These are phyloP conservation scores for Dendrobium officinale DNA, from an alignment of 106 monocot genomes.

Conservation along the genomic window DNA sequence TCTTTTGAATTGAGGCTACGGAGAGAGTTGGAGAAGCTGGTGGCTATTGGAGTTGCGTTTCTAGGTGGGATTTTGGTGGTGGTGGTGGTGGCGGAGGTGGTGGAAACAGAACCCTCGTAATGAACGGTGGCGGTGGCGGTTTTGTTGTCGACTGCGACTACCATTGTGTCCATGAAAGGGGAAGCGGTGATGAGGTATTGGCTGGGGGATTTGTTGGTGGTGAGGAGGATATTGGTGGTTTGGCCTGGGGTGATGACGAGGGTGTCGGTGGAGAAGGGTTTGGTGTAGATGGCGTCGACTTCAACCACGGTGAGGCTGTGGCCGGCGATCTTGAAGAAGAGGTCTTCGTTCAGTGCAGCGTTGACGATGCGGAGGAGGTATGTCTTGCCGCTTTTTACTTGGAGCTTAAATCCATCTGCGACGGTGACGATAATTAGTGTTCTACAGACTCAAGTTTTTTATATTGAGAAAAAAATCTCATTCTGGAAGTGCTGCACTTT, in stretches of 20 bases:
- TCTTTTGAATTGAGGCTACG: conserved; percentile 46
- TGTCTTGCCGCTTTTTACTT: not conserved
- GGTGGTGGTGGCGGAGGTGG: conserved; percentile 13
- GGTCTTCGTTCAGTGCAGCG: conserved; percentile 11
- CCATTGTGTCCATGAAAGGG: not conserved
- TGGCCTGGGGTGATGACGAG: conserved; percentile 6
- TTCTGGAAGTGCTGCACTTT: too few species aligned
- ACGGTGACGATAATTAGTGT: not conserved
- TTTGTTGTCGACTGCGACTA: conserved; percentile 19
- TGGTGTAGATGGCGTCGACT: conserved; percentile 9
- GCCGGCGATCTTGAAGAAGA: conserved; percentile 9
- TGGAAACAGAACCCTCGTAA: conserved; percentile 17
- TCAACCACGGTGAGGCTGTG: conserved; percentile 8
- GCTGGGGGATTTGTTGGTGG: not conserved
- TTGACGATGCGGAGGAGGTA: conserved; percentile 11
- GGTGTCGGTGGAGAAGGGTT: conserved; percentile 4
- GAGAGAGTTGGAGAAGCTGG: conserved; percentile 29
- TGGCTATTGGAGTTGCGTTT: conserved; percentile 35
- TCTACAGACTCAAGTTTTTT: too few species aligned
- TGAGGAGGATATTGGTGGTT: conserved; percentile 7
- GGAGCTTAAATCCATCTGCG: not conserved
- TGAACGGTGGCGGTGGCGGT: conserved; percentile 33
- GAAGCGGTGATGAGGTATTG: not conserved
- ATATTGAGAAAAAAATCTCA: too few species aligned
- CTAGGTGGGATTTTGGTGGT: conserved; percentile 20